These are phyloP conservation scores for Solanum pimpinellifolium DNA, from an alignment of 257 asterid genomes.

Conservation along the genomic window DNA sequence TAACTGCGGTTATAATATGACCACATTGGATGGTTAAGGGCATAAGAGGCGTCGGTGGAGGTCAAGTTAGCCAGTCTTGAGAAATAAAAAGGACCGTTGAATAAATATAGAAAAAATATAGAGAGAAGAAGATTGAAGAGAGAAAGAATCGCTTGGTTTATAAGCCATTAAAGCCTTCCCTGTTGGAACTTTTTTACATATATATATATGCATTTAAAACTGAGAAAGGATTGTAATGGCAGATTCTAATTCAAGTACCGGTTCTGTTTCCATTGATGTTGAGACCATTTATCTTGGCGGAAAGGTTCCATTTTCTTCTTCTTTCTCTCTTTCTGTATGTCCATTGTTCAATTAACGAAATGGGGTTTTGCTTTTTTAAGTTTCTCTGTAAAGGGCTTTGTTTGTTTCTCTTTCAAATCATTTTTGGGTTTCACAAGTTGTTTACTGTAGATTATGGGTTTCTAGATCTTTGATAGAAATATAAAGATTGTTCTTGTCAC, in stretches of 20 bases:
- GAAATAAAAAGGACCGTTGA: not conserved
- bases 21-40: not conserved
- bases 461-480: not conserved
- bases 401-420: not conserved
- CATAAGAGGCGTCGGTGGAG: not conserved
- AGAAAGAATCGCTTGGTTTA: constrained; percentile 24
- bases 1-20: not conserved
- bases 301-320: constrained; percentile 10
- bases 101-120: not conserved
- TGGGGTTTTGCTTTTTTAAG: not conserved
- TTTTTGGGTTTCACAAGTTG: not conserved
- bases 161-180: constrained; percentile 8
- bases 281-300: constrained; percentile 39
- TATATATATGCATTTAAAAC: not conserved
- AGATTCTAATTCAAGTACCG: constrained; percentile 12
- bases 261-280: constrained; percentile 25
- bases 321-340: not conserved
- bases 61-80: not conserved
- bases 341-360: not conserved
- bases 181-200: not conserved
- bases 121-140: not conserved
- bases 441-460: not conserved
- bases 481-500: not conserved
- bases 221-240: constrained; percentile 16
- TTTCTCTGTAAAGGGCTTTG: not conserved